Evolutionary conservation across 768 basidiomycete genomes (phyloP).

Genomic region (Rhodosporidiobolus odoratus): DNA sequence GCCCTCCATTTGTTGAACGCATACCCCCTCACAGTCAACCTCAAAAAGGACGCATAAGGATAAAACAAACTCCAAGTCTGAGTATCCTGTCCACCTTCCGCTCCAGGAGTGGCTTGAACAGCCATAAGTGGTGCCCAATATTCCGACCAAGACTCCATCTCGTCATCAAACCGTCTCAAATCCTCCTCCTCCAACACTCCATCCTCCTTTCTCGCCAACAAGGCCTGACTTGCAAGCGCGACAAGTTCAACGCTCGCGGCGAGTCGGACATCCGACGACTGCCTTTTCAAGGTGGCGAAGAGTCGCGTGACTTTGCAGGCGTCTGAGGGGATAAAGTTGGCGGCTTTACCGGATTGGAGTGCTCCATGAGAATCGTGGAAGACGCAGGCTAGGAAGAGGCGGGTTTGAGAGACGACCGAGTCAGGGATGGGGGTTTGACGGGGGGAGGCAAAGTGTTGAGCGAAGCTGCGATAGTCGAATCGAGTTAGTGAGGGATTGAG

Average conservation of each 20-base stretch:
- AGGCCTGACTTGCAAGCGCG: conserved; percentile 13
- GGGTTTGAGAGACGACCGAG: conserved; percentile 18
- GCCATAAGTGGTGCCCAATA: conserved; percentile 33
- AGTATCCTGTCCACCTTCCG: neutral
- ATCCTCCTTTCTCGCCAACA: conserved; percentile 16
- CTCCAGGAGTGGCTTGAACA: neutral
- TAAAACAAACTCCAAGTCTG: conserved; percentile 18
- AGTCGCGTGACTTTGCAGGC: conserved; percentile 31
- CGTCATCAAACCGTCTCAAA: conserved; percentile 18
- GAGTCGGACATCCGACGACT: conserved; percentile 31
- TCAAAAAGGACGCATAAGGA: conserved; percentile 32
- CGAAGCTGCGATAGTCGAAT: conserved; percentile 8
- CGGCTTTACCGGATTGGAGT: conserved; percentile 30
- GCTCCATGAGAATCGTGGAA: conserved; percentile 38
- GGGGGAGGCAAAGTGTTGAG: conserved; percentile 28
- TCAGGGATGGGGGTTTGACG: conserved; percentile 21
- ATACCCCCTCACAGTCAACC: conserved; percentile 26
- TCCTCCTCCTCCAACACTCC: conserved; percentile 20
- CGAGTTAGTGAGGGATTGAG: neutral
- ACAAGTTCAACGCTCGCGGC: conserved; percentile 36
- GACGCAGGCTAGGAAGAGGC: conserved; percentile 31
- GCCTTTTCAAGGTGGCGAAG: conserved; percentile 18
- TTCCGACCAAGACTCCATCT: conserved; percentile 25
- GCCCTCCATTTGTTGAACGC: conserved; percentile 33
- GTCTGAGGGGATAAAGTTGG: conserved; percentile 27